phyloP scores from a whole-genome alignment of 495 filamentous ascomycete genomes.

The Aspergillus indologenus region DNA sequence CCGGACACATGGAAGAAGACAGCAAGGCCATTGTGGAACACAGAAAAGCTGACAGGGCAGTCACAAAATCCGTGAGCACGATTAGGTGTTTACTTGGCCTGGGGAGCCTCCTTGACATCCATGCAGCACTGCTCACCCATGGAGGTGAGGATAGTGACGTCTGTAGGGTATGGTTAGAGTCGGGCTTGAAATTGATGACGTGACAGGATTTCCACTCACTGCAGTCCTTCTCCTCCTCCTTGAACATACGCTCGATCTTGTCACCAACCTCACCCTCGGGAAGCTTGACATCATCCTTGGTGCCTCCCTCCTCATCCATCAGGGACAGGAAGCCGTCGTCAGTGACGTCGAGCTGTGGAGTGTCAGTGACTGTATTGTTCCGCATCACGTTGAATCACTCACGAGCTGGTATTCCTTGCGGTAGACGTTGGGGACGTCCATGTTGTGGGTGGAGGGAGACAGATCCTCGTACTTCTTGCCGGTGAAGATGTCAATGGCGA shows the following conservation, averaged over 20 bases:
- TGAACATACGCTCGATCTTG: conserved; percentile 73
- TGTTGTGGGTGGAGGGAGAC: conserved; percentile 99
- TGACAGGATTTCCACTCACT: conserved; percentile 60
- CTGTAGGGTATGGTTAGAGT: conserved; percentile 41
- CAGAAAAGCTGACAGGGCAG: conserved; percentile 35
- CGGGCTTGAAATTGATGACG: neutral
- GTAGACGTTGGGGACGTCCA: conserved; percentile 93
- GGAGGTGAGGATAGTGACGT: conserved; percentile 84
- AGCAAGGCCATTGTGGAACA: conserved; percentile 30
- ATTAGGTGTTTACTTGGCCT: conserved; percentile 27
- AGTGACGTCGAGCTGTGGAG: conserved; percentile 69
- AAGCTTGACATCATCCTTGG: conserved; percentile 92
- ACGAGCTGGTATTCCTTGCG: conserved; percentile 93
- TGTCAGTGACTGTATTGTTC: neutral
- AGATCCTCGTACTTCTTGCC: conserved; percentile 99
- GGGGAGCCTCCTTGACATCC: conserved; percentile 85
- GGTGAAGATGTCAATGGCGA: conserved; percentile 98
- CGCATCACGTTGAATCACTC: conserved; percentile 35
- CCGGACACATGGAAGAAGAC: conserved; percentile 30
- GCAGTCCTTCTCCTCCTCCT: conserved; percentile 70
- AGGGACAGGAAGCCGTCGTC: conserved; percentile 91
- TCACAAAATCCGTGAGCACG: conserved; percentile 26
- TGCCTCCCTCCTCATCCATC: conserved; percentile 73
- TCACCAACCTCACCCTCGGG: conserved; percentile 86
- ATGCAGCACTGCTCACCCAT: conserved; percentile 95